Evolutionary conservation across 1,284 basidiomycete genomes (phyloP).

Genomic region (Sporisorium iseilematis-ciliati): DNA sequence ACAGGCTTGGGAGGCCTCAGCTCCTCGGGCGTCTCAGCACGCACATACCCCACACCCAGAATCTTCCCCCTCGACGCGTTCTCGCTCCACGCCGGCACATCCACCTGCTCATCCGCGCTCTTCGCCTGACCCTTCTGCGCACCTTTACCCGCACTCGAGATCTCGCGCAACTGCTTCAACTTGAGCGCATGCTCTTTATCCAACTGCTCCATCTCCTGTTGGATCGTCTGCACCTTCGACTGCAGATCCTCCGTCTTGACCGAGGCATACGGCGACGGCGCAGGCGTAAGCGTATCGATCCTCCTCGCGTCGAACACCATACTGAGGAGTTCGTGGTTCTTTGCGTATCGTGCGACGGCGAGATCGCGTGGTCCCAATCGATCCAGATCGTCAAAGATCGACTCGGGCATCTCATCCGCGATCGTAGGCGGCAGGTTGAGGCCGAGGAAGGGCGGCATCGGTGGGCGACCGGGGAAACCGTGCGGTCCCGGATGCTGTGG

Average conservation of each 20-base stretch:
- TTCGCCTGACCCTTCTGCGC: neutral
- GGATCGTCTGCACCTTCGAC: conserved; percentile 27
- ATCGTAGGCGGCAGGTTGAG: conserved; percentile 49
- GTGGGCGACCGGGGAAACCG: conserved; percentile 19
- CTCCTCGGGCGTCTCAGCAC: conserved; percentile 53
- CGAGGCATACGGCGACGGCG: conserved; percentile 56
- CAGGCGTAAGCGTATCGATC: conserved; percentile 57
- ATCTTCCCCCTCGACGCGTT: conserved; percentile 52
- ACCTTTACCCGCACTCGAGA: neutral
- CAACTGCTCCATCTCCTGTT: conserved; percentile 31
- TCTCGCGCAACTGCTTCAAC: conserved; percentile 25
- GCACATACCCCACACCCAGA: conserved; percentile 58
- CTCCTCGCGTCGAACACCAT: conserved; percentile 63
- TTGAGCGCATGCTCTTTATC: conserved; percentile 26
- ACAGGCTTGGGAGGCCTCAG: conserved; percentile 28
- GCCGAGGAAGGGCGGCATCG: conserved; percentile 31
- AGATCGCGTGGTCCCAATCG: conserved; percentile 61
- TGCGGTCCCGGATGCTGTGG: conserved; percentile 17
- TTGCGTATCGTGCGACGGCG: conserved; percentile 62
- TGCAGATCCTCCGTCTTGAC: conserved; percentile 45
- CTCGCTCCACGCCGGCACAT: conserved; percentile 34
- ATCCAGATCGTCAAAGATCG: conserved; percentile 64
- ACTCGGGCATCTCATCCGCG: conserved; percentile 50
- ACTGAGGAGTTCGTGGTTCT: conserved; percentile 65
- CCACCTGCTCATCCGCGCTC: conserved; percentile 15